Evolutionary conservation across 2,329 filamentous ascomycete species (phyloP).

Genomic region (Coniochaeta ligniaria): DNA sequence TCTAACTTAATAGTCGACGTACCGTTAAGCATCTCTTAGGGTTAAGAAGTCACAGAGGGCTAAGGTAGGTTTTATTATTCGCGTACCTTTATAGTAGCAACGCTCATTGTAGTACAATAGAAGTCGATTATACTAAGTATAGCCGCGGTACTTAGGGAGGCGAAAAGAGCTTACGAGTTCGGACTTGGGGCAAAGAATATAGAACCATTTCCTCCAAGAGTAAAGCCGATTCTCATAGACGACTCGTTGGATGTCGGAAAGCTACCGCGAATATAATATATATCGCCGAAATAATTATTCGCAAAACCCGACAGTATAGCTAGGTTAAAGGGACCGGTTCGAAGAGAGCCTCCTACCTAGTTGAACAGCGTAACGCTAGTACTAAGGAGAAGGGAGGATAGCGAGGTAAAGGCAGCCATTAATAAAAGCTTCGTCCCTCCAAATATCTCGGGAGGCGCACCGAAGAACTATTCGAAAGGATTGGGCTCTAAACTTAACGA

Average conservation of each 20-base stretch:
- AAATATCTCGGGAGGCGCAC: slow-evolving; percentile 65
- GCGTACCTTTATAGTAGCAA: slow-evolving; percentile 60
- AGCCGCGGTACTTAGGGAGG: slow-evolving; percentile 70
- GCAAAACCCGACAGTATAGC: slow-evolving; percentile 89
- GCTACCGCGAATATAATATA: slow-evolving; percentile 67
- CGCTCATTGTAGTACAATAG: slow-evolving; percentile 83
- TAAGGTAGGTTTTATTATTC: slow-evolving; percentile 31
- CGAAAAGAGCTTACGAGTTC: slow-evolving; percentile 76
- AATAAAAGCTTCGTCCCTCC: slow-evolving; percentile 78
- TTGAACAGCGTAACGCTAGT: slow-evolving; percentile 66
- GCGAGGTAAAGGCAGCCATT: slow-evolving; percentile 85
- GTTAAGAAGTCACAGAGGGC: slow-evolving; percentile 41
- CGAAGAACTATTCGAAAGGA: slow-evolving; percentile 94
- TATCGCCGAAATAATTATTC: slow-evolving; percentile 83
- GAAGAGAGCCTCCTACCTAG: slow-evolving; percentile 77
- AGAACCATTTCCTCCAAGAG: slow-evolving; percentile 88
- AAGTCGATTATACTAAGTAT: slow-evolving; percentile 92
- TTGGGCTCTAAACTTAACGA: slow-evolving; percentile 78
- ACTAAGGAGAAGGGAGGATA: slow-evolving; percentile 71
- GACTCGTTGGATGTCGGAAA: slow-evolving; percentile 97
- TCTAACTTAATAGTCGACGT: slow-evolving; percentile 35
- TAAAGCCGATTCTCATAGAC: slow-evolving; percentile 81
- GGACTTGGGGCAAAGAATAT: slow-evolving; percentile 95
- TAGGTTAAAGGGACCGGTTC: slow-evolving; percentile 88
- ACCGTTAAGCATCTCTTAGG: slow-evolving; percentile 41